Base-by-base conservation (phyloP, 768 basidiomycete genomes). In the Tricholoma terreum region DNA sequence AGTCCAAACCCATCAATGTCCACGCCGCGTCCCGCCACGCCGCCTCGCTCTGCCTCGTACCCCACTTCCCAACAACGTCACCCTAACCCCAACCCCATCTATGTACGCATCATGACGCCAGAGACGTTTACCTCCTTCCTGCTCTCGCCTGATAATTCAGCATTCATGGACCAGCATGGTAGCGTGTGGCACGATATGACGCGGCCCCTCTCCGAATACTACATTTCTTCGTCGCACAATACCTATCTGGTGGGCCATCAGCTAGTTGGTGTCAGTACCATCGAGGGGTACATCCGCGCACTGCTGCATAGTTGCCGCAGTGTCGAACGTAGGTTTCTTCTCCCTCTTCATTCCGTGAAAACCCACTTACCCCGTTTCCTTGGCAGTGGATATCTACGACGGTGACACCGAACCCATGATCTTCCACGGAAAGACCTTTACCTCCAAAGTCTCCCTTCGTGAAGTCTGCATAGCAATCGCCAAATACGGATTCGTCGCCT, bases 211-310 rank as follows among this genome's bases (percentile, higher is more conserved):
- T 80, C 85, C 1, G 92, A 98, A 56, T 98, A 98, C 46, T 92
- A 80, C 67, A 83, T 95, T 65, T 93, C 90, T 4, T 89, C 90
- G 10, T 93, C 90, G 8, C 92, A 99, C 69, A 98, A 99, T 66
- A 94, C 93, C 1, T 94, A 83, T 65, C 84, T 95, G 9, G 84
- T 92, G 11, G 92, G 93, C 0, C 82, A 90, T 65, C 93, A 95
- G 66, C 80, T 93, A 5, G 81, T 94, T 35, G 96, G 96, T 5
- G 84, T 86, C 33, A 93, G 90, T 61, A 94, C 94, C 0, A 85
- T 93, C n/a, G 94, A 97, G 66, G 85, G 96, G 0, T 98, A 98
- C 68, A 93, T 98, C 55, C 80, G 96, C 1, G 94, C 94, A 0
- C 73, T 98, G 46, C 76, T 97, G 36, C 90, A 90, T 71, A 86